Evolutionary conservation across 345 rosid species (phyloP), one percentile per base, ranked within the genome.

Genomic region (Murraya paniculata): DNA sequence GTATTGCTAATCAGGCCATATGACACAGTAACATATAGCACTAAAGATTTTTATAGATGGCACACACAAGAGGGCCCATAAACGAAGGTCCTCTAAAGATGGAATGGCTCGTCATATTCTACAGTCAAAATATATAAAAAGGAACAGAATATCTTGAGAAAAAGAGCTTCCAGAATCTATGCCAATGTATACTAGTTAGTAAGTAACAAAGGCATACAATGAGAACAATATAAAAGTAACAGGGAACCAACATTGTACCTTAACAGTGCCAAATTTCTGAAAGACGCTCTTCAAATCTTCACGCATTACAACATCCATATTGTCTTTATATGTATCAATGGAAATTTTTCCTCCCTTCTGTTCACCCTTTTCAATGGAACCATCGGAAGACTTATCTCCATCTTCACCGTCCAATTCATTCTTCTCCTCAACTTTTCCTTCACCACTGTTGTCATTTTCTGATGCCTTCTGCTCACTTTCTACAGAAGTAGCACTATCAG

Each of bases 271-370:
- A 67, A 90, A 94, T 78, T 86, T 92, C 48, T 81, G 80, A 68
- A 92, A 91, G 61, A 90, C 77, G 18, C 81, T 87, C 89, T 92
- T 96, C 82, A 96, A 87, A 90, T 96, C 99, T 84, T 96, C 98
- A 1, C 98, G 98, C 80, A 90, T 31, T 31, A 96, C 95, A 82
- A 94, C 93, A 80, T 96, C 87, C 82, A 78, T 85, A 59, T 87
- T 83, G 70, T 92, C 80, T 72, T 86, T 88, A 75, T 85, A 88
- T 72, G 81, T 80, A 64, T 85, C 85, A 75, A 87, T 73, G 38
- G 85, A 82, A 45, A 87, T 74, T 77, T 85, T 90, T 71, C 78
- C 89, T 78, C 82, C 89, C 38, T 79, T 88, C 60, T 67, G 83
- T 77, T 86, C 88, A 28, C 53, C 83, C 82, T 87, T 81, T 72